A percentile compares a stretch with the other conserved stretches of the same genome.
phyloP scores from a whole-genome alignment of 768 basidiomycete species.

The Mycena rosella region DNA sequence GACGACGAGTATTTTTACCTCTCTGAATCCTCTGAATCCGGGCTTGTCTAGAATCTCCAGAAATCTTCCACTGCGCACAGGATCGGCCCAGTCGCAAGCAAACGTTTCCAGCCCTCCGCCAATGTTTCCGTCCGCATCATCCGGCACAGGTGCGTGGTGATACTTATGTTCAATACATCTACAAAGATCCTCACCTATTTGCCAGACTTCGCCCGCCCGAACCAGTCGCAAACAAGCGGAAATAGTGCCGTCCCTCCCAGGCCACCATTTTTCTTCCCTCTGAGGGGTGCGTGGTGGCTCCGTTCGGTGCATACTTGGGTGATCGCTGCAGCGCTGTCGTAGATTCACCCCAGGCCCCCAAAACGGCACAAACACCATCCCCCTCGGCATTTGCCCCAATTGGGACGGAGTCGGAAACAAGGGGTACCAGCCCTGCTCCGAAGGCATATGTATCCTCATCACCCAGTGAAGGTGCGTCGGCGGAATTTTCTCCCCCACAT shows the following conservation, averaged over 20 bases:
- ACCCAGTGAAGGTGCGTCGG: too few species aligned
- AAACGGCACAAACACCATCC: constrained; percentile 12
- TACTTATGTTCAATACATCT: constrained; percentile 12
- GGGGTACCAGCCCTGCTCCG: too few species aligned
- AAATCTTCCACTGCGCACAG: constrained; percentile 6
- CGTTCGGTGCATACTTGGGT: constrained; percentile 5
- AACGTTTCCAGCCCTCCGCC: constrained; percentile 9
- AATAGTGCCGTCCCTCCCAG: too few species aligned
- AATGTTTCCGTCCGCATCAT: constrained; percentile 14
- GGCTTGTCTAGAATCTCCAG: too few species aligned
- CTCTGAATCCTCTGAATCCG: too few species aligned
- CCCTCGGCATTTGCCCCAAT: too few species aligned
- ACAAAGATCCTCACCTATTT: neutral
- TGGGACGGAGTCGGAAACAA: too few species aligned
- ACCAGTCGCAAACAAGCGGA: neutral
- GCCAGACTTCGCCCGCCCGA: constrained; percentile 4
- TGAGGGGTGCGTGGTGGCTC: constrained; percentile 13
- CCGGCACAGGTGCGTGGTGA: constrained; percentile 13
- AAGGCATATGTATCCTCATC: too few species aligned
- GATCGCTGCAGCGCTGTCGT: constrained; percentile 2
- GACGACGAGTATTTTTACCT: too few species aligned
- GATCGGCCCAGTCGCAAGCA: constrained; percentile 13
- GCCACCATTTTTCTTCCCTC: neutral
- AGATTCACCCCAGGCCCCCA: neutral
- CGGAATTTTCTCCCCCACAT: too few species aligned